Percentiles rank a stretch among this genome's conserved stretches.
These are phyloP conservation scores for Hyaloscypha hepaticicola DNA, from an alignment of 495 filamentous ascomycete species.

Conservation along the genomic window DNA sequence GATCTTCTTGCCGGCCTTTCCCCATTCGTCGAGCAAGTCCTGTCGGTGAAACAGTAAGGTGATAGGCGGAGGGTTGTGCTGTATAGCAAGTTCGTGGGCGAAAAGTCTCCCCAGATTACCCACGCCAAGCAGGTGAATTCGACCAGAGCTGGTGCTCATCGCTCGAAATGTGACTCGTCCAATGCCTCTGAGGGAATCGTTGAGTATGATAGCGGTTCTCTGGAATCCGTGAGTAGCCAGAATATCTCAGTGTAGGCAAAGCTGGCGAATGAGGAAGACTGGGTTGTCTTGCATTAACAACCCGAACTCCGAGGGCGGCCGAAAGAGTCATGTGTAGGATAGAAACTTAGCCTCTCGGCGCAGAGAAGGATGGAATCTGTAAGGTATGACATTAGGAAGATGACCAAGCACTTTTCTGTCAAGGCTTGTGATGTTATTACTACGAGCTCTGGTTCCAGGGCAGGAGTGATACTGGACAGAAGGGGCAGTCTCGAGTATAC, in stretches of 20 bases:
- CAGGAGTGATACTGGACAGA: too few species aligned
- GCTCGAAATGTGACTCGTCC: neutral
- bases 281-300: neutral
- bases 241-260: neutral
- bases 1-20: slow-evolving; percentile 30
- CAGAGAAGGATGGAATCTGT: neutral
- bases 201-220: neutral
- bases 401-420: too few species aligned
- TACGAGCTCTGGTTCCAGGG: too few species aligned
- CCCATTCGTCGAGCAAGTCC: slow-evolving; percentile 41
- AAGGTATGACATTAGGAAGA: neutral
- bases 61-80: slow-evolving; percentile 38
- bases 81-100: slow-evolving; percentile 40
- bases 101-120: slow-evolving; percentile 55
- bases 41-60: slow-evolving; percentile 49
- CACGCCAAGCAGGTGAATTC: slow-evolving; percentile 50
- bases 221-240: neutral
- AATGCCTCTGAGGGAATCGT: neutral
- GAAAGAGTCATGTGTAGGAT: neutral
- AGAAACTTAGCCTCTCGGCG: neutral
- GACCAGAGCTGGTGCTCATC: neutral
- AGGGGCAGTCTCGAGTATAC: too few species aligned
- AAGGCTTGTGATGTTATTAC: too few species aligned
- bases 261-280: neutral
- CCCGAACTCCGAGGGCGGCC: neutral